Evolutionary conservation across 495 filamentous ascomycete species (phyloP), one percentile per base, ranked within the genome.

Genomic region (Hypomontagnella submonticulosa): DNA sequence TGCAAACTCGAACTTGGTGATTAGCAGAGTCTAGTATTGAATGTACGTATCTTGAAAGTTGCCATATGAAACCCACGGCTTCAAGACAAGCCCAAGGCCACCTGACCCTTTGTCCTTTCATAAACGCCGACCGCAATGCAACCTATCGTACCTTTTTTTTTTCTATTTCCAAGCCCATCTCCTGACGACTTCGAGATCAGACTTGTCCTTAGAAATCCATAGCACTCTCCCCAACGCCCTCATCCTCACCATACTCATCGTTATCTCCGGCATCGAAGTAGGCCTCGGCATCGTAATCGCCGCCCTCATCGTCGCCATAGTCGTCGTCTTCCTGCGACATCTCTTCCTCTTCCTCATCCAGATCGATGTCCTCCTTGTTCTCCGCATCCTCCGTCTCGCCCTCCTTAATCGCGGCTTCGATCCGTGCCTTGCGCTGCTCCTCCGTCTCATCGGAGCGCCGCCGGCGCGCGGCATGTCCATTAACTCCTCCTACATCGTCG

Each of bases 221-320:
- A 12, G 67, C 75, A n/a, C 68, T 76, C 23, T 79, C 83, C 23
- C 74, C 81, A 15, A 77, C 81, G 0, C 76, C 82, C 48, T 77
- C 82, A 11, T 79, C 80, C 4, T 78, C 79, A 0, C 72, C 76
- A 51, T 57, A 70, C 33, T 80, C 81, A 10, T 83, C 80, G 9
- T 77, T 79, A 23, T 80, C 78, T 19, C 82, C 80, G 36, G 73
- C 77, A 20, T 83, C 81, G 61, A 86, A 86, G 70, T 84, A 84
- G 13, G 72, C 67, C 68, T 86, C 84, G 5, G 79, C 84, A 52
- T 85, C 79, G 68, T 86, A 86, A 55, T 86, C 84, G 18, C 83
- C 82, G 1, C 76, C 83, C 27, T 83, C 80, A 40, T 80, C 81
- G 41, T 76, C 71, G 12, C 78, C 78, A 36, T 79, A 77, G 9